Base-by-base conservation (phyloP, 257 asterid genomes). In the Phtheirospermum japonicum region DNA sequence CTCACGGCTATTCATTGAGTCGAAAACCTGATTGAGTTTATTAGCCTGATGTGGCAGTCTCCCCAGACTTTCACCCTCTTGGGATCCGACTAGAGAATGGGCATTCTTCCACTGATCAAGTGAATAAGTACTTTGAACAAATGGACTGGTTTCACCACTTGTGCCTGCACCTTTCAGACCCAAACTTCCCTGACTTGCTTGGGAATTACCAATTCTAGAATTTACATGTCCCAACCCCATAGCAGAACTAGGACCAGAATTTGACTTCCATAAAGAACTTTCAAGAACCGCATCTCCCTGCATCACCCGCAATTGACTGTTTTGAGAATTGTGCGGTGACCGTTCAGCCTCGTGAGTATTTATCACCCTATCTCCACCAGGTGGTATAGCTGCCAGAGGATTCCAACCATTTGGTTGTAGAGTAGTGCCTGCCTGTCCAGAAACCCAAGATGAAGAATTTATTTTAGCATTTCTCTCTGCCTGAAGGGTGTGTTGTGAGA, bases 81-180 rank as follows among this genome's bases (percentile, higher is more conserved):
- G 79, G 71, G 68, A 50, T 50, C 67, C 74, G 51, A 73, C 78
- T 59, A 66, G 23, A 68, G 71, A 69, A 69, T 79, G 75, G 56
- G 76, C 79, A 64, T 75, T 76, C 71, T 76, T 84, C 98, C 97
- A 86, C 63, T 75, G 83, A 71, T 77, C 81, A 53, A 72, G 67
- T 61, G 76, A 74, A 73, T 71, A 48, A 66, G 61, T 79, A 63
- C 77, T 78, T 32, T 64, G 80, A 57, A 69, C 74, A 79, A 74
- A 71, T 57, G 78, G 75, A 71, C 76, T 73, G 68, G 74, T 72
- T 51, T 75, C 90, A 55, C 72, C 83, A 72, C 75, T 75, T 53
- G 63, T 62, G 63, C 72, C 81, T 39, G 7, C 67, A 71, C 71
- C 71, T 58, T 73, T 77, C 52, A 66, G 65, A 71, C 78, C 63